Evolutionary conservation across 495 filamentous ascomycete genomes (phyloP).

Genomic region (Penicillium robsamsonii): DNA sequence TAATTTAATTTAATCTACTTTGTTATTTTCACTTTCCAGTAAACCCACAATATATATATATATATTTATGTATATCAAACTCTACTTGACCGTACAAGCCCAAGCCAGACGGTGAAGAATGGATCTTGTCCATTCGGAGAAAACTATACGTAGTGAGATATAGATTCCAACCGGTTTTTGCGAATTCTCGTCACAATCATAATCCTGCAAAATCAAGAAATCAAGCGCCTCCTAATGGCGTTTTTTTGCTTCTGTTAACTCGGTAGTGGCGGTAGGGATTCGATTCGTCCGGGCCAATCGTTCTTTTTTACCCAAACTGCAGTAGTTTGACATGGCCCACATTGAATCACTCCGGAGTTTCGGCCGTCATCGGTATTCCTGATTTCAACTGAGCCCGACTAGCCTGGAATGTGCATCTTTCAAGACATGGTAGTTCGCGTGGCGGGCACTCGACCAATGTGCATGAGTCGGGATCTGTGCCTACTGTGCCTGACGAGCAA

Average conservation of each 20-base stretch:
- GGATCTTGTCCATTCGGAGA: neutral
- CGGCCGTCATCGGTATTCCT: neutral
- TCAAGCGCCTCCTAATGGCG: slow-evolving; percentile 9
- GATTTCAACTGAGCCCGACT: slow-evolving; percentile 20
- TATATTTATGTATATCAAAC: neutral
- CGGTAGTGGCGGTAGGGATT: neutral
- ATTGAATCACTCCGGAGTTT: neutral
- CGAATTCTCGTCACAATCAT: neutral
- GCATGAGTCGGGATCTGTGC: slow-evolving; percentile 21
- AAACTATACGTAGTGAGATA: neutral
- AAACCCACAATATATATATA: neutral
- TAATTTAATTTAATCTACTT: slow-evolving; percentile 3
- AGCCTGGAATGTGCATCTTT: slow-evolving; percentile 11
- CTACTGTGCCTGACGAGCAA: slow-evolving; percentile 18
- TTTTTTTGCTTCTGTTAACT: slow-evolving; percentile 17
- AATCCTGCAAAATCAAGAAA: neutral
- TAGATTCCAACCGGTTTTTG: neutral
- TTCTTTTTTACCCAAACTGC: neutral
- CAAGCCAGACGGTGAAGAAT: neutral
- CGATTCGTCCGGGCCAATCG: slow-evolving; percentile 5
- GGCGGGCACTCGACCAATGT: neutral
- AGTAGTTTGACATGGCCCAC: neutral
- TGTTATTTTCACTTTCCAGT: neutral
- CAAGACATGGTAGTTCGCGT: slow-evolving; percentile 12
- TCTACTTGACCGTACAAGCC: neutral